A percentile compares a stretch with the other conserved stretches of the same genome.
Evolutionary conservation across 306 rosid species (phyloP).

Genomic region (Ochetophila trinervis): DNA sequence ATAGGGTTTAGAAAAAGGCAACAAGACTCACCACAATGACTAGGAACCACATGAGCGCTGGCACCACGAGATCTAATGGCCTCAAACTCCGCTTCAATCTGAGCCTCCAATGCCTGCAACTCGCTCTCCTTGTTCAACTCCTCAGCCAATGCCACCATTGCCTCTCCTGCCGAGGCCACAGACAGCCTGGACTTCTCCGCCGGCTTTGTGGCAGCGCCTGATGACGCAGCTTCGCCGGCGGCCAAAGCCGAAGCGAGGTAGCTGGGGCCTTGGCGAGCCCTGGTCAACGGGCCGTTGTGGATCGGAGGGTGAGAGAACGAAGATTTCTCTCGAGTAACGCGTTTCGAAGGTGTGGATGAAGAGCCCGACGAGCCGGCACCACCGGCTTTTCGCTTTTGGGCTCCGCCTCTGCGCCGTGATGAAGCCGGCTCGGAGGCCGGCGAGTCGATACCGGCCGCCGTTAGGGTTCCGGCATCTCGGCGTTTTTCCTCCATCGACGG

Average conservation of each 20-base stretch:
- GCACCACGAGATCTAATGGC: conserved; percentile 73
- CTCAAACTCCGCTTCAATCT: conserved; percentile 67
- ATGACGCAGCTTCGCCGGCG: conserved; percentile 20
- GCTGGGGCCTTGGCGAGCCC: conserved; percentile 82
- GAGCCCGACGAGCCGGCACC: conserved; percentile 40
- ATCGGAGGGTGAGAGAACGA: conserved; percentile 42
- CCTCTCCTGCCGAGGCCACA: conserved; percentile 30
- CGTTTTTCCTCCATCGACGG: conserved; percentile 76
- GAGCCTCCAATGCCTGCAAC: conserved; percentile 63
- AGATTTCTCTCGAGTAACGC: conserved; percentile 72
- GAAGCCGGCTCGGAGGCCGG: conserved; percentile 59
- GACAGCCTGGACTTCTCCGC: conserved; percentile 19
- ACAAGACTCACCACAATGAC: conserved; percentile 73
- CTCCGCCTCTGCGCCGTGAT: conserved; percentile 71
- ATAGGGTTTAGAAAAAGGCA: conserved; percentile 24
- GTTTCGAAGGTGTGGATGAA: conserved; percentile 71
- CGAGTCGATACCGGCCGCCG: conserved; percentile 42
- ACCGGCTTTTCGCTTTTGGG: conserved; percentile 60
- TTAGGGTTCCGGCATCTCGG: conserved; percentile 44
- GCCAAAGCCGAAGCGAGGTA: conserved; percentile 18
- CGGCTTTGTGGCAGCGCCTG: conserved; percentile 40
- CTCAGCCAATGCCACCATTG: conserved; percentile 37
- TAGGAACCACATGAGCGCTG: conserved; percentile 73
- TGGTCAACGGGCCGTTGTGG: conserved; percentile 84
- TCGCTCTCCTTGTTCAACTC: conserved; percentile 49